phyloP scores from a whole-genome alignment of 1,284 basidiomycete species.

The Ceratobasidium sp. region DNA sequence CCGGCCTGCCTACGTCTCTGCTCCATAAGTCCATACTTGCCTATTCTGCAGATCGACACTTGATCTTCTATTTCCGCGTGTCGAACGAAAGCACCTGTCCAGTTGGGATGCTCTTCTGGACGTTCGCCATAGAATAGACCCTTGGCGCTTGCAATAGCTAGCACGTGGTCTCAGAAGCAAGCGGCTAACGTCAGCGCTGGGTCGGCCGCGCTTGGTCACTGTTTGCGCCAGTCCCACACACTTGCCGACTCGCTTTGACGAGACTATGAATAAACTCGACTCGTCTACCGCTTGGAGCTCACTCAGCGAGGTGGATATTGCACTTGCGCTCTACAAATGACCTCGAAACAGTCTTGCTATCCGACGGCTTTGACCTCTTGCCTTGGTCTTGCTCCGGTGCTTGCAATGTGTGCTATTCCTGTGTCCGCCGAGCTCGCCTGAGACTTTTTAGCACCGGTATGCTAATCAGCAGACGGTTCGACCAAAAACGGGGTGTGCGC shows the following conservation, averaged over 20 bases:
- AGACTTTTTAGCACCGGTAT: neutral
- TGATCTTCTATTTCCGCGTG: neutral
- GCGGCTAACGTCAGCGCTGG: slow-evolving; percentile 6
- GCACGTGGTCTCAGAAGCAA: slow-evolving; percentile 2
- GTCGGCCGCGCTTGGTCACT: neutral
- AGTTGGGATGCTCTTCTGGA: neutral
- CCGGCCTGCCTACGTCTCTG: neutral
- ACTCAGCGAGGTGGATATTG: slow-evolving; percentile 5
- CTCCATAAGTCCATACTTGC: slow-evolving; percentile 29
- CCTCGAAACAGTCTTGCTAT: neutral
- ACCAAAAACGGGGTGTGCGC: neutral
- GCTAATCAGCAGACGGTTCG: neutral
- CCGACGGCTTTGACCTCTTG: neutral
- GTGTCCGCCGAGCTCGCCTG: neutral
- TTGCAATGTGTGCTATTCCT: neutral
- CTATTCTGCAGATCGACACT: slow-evolving; percentile 30
- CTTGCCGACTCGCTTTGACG: slow-evolving; percentile 7
- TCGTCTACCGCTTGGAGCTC: neutral
- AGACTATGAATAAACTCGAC: neutral
- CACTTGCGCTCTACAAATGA: neutral
- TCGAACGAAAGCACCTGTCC: neutral
- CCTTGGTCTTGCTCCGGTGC: neutral
- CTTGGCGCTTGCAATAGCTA: neutral
- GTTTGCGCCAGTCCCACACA: neutral
- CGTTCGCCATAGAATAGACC: neutral